Evolutionary conservation across 345 rosid species (phyloP).

Genomic region (Linum lewisii): DNA sequence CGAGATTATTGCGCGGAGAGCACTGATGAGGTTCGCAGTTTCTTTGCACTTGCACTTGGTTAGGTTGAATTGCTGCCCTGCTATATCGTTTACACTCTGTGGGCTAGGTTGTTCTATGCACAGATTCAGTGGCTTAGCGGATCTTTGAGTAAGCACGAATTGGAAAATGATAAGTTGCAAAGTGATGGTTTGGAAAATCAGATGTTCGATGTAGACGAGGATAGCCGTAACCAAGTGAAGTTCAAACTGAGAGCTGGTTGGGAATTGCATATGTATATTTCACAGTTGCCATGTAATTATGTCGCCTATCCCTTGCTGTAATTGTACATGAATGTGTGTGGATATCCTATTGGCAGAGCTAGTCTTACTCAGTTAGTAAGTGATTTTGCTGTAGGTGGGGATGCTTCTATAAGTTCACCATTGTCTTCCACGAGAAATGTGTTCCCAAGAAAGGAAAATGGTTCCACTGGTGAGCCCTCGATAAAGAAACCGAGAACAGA

Average conservation of each 20-base stretch:
- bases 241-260: constrained; percentile 50
- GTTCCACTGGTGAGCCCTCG: constrained; percentile 8
- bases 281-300: constrained; percentile 84
- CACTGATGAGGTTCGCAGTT: constrained; percentile 46
- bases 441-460: constrained; percentile 19
- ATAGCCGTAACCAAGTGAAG: constrained; percentile 21
- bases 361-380: background rate
- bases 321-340: background rate
- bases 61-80: background rate
- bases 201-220: constrained; percentile 29
- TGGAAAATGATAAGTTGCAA: constrained; percentile 16
- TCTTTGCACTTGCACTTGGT: background rate
- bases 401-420: constrained; percentile 37
- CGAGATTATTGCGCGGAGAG: constrained; percentile 71
- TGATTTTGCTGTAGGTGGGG: constrained; percentile 48
- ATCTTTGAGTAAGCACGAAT: constrained; percentile 2
- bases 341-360: background rate
- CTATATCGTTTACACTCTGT: background rate
- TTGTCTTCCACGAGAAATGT: constrained; percentile 24
- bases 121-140: constrained; percentile 41
- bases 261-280: constrained; percentile 69
- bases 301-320: background rate
- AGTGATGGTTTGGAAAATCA: constrained; percentile 15
- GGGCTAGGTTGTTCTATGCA: constrained; percentile 53
- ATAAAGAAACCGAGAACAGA: constrained; percentile 1